phyloP scores from a whole-genome alignment of 169 alveolate genomes.

The Amoebophrya sp. region DNA sequence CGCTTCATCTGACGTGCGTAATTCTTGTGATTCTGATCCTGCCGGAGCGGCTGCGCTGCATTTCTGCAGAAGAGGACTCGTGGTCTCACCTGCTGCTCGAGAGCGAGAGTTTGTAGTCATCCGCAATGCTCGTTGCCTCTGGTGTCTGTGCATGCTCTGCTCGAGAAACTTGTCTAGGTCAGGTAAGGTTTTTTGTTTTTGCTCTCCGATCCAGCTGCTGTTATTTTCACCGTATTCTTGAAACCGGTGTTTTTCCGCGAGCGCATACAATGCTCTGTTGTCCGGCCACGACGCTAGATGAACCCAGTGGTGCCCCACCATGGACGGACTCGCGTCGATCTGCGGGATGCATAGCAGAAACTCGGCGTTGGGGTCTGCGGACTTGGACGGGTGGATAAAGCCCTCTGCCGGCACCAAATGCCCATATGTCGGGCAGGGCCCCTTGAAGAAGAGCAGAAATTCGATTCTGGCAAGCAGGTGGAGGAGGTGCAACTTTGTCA shows the following conservation, averaged over 20 bases:
- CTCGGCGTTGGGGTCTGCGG: background rate
- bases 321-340: background rate
- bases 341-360: background rate
- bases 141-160: too few species aligned
- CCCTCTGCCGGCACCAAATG: background rate
- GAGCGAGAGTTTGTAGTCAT: too few species aligned
- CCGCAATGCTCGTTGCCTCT: too few species aligned
- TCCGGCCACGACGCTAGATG: background rate
- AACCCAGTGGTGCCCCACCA: background rate
- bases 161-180: background rate
- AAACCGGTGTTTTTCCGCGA: background rate
- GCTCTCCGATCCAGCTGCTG: background rate
- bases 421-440: background rate
- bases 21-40: too few species aligned
- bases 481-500: too few species aligned
- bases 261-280: background rate
- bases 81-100: too few species aligned
- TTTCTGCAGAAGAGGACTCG: too few species aligned
- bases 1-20: too few species aligned
- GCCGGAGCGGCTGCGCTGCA: too few species aligned
- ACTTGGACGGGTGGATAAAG: background rate
- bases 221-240: background rate
- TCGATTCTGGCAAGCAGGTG: background rate
- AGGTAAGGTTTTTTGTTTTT: too few species aligned
- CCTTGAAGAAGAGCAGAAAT: background rate